These are phyloP conservation scores for Lunularia cruciata DNA, from an alignment of 225 moss, liverwort and hornwort species.

Conservation along the genomic window DNA sequence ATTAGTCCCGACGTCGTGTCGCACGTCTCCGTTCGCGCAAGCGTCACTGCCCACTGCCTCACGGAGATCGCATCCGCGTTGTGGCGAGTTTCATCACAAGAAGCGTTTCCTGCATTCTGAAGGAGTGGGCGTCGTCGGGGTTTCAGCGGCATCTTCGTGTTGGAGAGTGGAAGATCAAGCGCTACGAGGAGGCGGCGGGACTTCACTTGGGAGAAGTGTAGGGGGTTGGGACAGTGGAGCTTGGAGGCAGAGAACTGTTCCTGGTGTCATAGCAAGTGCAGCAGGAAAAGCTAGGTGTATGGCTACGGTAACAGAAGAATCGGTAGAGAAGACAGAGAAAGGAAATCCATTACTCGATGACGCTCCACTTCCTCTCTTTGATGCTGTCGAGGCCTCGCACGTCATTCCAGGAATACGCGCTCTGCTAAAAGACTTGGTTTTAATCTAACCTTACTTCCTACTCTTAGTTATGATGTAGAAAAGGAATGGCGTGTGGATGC, in stretches of 20 bases:
- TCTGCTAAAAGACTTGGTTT: constrained; percentile 46
- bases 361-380: constrained; percentile 41
- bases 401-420: constrained; percentile 55
- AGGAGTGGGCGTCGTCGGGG: too few relatives aligned
- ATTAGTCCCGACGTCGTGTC: not conserved
- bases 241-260: not conserved
- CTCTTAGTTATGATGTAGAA: not conserved
- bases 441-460: not conserved
- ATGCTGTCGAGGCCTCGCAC: constrained; percentile 48
- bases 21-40: not conserved
- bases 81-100: not conserved
- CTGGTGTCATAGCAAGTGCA: not conserved
- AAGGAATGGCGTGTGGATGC: too few relatives aligned
- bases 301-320: constrained; percentile 47
- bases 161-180: not conserved
- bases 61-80: not conserved
- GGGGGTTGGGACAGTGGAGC: not conserved
- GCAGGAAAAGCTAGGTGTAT: constrained; percentile 34
- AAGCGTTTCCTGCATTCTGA: not conserved
- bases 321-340: constrained; percentile 32
- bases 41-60: not conserved
- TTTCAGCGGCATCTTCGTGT: not conserved
- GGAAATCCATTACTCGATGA: constrained; percentile 47
- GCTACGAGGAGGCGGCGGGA: not conserved
- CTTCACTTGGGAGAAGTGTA: not conserved